Evolutionary conservation across 768 basidiomycete genomes (phyloP).

Genomic region (Kwoniella sp.): DNA sequence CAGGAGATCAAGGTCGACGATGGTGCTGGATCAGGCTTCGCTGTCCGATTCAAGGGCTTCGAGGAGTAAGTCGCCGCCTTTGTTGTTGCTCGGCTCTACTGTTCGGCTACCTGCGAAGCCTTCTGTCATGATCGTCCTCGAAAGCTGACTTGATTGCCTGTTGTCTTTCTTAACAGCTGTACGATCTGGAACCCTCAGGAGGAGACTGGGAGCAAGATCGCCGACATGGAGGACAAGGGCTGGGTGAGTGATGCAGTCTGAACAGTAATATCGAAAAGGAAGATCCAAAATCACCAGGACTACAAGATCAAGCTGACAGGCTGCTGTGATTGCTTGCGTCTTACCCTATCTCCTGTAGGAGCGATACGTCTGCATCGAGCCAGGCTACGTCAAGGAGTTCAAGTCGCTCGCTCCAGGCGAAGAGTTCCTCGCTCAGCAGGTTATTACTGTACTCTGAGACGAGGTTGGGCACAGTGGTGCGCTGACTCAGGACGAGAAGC

Average conservation of each 20-base stretch:
- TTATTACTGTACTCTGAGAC: slow-evolving; percentile 57
- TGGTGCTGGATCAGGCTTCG: slow-evolving; percentile 41
- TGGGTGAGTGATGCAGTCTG: slow-evolving; percentile 65
- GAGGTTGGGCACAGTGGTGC: neutral
- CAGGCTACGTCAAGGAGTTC: slow-evolving; percentile 78
- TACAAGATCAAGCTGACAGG: neutral
- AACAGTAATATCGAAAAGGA: too few relatives aligned
- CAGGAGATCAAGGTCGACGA: slow-evolving; percentile 51
- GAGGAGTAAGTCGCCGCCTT: slow-evolving; percentile 47
- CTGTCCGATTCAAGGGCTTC: slow-evolving; percentile 47
- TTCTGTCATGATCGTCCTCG: slow-evolving; percentile 61
- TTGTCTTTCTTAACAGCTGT: slow-evolving; percentile 24
- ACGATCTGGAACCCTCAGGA: slow-evolving; percentile 94
- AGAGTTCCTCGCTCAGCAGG: slow-evolving; percentile 77
- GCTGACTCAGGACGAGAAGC: too few relatives aligned
- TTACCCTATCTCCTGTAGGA: slow-evolving; percentile 63
- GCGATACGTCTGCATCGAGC: slow-evolving; percentile 85
- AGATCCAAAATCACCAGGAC: too few relatives aligned
- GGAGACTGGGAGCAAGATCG: slow-evolving; percentile 70
- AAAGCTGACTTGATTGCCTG: slow-evolving; percentile 55
- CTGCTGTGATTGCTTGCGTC: neutral
- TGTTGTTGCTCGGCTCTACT: slow-evolving; percentile 6
- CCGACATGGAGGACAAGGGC: slow-evolving; percentile 86
- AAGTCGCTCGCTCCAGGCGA: slow-evolving; percentile 66
- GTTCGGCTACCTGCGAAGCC: too few relatives aligned